A percentile compares a stretch with the other conserved stretches of the same genome.
Conservation (phyloP, 2,329 filamentous ascomycete genomes). For the Monosporascus ibericus region DNA sequence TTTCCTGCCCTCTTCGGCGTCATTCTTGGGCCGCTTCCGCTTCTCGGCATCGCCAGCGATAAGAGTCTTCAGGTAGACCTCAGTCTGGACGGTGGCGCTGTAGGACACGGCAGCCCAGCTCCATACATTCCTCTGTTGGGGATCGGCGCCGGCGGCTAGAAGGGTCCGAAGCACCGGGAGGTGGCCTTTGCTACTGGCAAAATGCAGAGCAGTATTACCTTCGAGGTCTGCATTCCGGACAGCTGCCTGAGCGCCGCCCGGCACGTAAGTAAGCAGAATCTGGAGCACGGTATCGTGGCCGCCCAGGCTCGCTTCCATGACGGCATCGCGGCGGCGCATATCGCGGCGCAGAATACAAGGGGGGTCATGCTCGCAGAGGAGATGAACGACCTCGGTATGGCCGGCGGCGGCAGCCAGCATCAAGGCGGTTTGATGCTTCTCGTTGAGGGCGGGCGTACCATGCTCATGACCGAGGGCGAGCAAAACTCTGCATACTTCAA, state of each 20-base stretch:
- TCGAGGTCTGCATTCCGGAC: constrained; percentile 57
- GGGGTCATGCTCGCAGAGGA: constrained; percentile 61
- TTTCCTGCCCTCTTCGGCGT: constrained; percentile 35
- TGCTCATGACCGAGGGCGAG: constrained; percentile 69
- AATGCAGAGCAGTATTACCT: constrained; percentile 84
- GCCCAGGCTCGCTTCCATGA: constrained; percentile 57
- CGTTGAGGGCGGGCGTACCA: constrained; percentile 69
- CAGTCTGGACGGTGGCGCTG: constrained; percentile 73
- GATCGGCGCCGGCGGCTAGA: constrained; percentile 71
- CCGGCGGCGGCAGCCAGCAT: constrained; percentile 69
- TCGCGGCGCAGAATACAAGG: constrained; percentile 60
- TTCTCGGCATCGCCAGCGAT: constrained; percentile 62
- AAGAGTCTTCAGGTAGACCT: constrained; percentile 76
- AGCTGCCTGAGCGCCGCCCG: constrained; percentile 45
- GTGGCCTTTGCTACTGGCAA: constrained; percentile 77
- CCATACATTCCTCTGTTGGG: constrained; percentile 65
- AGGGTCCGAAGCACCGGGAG: constrained; percentile 71
- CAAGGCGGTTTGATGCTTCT: constrained; percentile 71
- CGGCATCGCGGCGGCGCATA: constrained; percentile 61
- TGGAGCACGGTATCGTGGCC: constrained; percentile 62
- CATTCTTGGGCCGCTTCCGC: constrained; percentile 38
- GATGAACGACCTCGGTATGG: constrained; percentile 67
- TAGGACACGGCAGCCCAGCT: constrained; percentile 83
- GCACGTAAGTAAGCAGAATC: constrained; percentile 55
- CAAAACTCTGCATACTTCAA: constrained; percentile 63